Base-by-base conservation (phyloP, 495 filamentous ascomycete species). In the Parathielavia appendiculata region DNA sequence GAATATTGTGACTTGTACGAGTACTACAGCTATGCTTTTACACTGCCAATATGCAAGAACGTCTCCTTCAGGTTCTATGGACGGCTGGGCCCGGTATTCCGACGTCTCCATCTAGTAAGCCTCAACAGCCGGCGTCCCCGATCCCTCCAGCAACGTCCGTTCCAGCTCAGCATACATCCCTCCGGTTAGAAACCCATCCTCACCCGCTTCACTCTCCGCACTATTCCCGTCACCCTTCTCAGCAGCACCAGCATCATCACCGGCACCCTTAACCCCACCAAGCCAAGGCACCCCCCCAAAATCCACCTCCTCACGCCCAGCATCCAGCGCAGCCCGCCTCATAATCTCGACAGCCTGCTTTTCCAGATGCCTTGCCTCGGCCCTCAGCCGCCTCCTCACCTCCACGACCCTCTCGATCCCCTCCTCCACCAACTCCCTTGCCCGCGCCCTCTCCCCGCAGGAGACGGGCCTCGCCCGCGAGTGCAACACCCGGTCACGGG, bases 201-300 rank as follows among this genome's bases (percentile, higher is more conserved):
- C 38, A 17, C 34, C 26, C 26, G 26, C 26, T 14, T n/a, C 23
- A 3, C 20, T 16, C 35, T 22, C 23, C 48, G 26, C 36, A 5
- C 40, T 41, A 26, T 16, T 52, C 14, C 26, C 30, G 9, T 30
- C 35, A 9, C 13, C 34, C 17, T 51, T 45, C 12, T 22, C 35
- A n/a, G 19, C 38, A 35, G 16, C 45, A 23, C 19, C 51, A 52
- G 2, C 41, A 30, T 13, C 41, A 20, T 35, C 62, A 11, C 41
- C 54, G 12, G 23, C 52, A 6, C 12, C 40, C 59, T 38, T 35
- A 32, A 39, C 17, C 35, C 51, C 50, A 11, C 43, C 57, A 50
- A 66, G n/a, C 66, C 64, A 67, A 5, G 64, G 53, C 9, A 66
- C 53, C 11, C 55, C 61, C 4, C 45, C 60, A 58, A 66, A 64